Percentiles rank a stretch among this genome's conserved stretches.
These are phyloP conservation scores for Actinomucor elegans DNA, from an alignment of 371 early-diverging fungal genomes.

Conservation along the genomic window DNA sequence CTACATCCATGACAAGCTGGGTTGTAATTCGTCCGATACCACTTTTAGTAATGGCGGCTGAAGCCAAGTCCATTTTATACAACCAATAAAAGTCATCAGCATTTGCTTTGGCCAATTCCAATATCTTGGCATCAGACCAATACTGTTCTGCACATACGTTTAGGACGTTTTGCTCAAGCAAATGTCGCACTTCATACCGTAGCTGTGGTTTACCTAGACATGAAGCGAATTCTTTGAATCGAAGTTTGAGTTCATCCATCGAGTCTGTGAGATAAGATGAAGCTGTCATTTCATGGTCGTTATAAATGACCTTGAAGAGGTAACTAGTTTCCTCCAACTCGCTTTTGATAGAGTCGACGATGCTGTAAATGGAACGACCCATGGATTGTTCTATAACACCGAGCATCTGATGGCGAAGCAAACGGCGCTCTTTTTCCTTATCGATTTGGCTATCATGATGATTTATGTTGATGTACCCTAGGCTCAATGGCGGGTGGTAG, in stretches of 20 bases:
- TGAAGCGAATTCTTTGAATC: slow-evolving; percentile 85
- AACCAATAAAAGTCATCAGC: slow-evolving; percentile 76
- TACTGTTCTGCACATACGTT: slow-evolving; percentile 90
- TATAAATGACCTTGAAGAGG: slow-evolving; percentile 96
- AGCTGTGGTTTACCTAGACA: slow-evolving; percentile 89
- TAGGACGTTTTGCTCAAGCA: slow-evolving; percentile 85
- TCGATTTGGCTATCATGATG: not conserved
- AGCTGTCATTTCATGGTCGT: slow-evolving; percentile 87
- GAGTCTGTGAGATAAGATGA: slow-evolving; percentile 93
- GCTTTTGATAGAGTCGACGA: slow-evolving; percentile 83
- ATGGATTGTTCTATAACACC: slow-evolving; percentile 87
- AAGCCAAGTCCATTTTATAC: slow-evolving; percentile 76
- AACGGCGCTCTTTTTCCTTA: not conserved
- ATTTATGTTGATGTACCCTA: slow-evolving; percentile 88
- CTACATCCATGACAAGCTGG: slow-evolving; percentile 83
- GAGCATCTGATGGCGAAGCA: slow-evolving; percentile 76
- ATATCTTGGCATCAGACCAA: slow-evolving; percentile 80
- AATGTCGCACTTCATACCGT: slow-evolving; percentile 78
- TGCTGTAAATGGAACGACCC: slow-evolving; percentile 74
- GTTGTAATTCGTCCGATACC: slow-evolving; percentile 92
- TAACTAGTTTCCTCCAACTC: slow-evolving; percentile 94
- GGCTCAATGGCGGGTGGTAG: slow-evolving; percentile 82
- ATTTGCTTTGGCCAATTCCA: slow-evolving; percentile 54
- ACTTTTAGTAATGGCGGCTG: slow-evolving; percentile 86
- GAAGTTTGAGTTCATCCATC: slow-evolving; percentile 88